Evolutionary conservation across 805 yeast genomes (phyloP).

Genomic region (Sugiyamaella lignohabitans): DNA sequence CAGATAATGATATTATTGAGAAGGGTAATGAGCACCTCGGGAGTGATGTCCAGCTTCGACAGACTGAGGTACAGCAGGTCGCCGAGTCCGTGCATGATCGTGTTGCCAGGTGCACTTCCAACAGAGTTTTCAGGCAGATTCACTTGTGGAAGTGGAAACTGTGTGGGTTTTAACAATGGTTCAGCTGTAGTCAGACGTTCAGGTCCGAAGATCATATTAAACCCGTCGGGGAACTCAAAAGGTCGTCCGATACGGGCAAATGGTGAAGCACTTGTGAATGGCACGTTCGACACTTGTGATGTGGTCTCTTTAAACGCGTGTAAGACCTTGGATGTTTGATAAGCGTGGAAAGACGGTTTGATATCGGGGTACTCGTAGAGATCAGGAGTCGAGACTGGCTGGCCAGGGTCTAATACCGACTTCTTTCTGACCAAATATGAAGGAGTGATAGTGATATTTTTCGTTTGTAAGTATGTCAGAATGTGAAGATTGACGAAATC

Average conservation of each 20-base stretch:
- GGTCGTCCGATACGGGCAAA: slow-evolving; percentile 36
- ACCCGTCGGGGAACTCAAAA: slow-evolving; percentile 57
- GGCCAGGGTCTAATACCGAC: slow-evolving; percentile 33
- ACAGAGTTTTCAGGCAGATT: slow-evolving; percentile 37
- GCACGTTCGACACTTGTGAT: slow-evolving; percentile 35
- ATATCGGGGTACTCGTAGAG: slow-evolving; percentile 30
- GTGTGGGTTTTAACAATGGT: slow-evolving; percentile 62
- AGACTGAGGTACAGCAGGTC: slow-evolving; percentile 42
- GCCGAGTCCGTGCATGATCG: slow-evolving; percentile 37
- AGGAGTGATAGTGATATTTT: slow-evolving; percentile 31
- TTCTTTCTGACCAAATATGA: slow-evolving; percentile 34
- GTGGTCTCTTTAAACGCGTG: slow-evolving; percentile 44
- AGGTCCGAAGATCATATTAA: slow-evolving; percentile 41
- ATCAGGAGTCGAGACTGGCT: slow-evolving; percentile 23
- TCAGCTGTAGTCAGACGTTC: slow-evolving; percentile 56
- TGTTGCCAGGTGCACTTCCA: slow-evolving; percentile 25
- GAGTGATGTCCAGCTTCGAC: slow-evolving; percentile 42
- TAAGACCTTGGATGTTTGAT: slow-evolving; percentile 38
- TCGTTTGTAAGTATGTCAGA: slow-evolving; percentile 40
- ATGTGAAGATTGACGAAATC: slow-evolving; percentile 70
- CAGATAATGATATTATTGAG: slow-evolving; percentile 49
- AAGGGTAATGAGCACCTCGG: slow-evolving; percentile 36
- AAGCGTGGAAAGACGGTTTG: slow-evolving; percentile 34
- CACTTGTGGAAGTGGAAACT: slow-evolving; percentile 40
- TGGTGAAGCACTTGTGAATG: slow-evolving; percentile 33